Evolutionary conservation across 1,139 yeast genomes (phyloP).

Genomic region (Candida sp.): DNA sequence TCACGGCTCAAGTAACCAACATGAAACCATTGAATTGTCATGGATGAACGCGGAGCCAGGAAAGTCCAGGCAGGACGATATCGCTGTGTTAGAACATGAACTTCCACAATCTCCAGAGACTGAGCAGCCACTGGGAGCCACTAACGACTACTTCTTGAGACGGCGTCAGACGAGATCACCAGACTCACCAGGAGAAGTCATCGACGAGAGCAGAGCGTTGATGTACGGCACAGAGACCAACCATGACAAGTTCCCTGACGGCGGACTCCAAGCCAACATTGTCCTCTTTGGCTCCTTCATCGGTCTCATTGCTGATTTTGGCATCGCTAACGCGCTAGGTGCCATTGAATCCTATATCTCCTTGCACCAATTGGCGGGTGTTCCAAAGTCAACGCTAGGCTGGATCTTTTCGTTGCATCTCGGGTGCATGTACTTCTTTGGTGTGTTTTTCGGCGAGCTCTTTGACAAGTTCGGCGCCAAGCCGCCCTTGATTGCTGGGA

Average conservation of each 20-base stretch:
- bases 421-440: slow-evolving; percentile 60
- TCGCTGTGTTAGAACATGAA: neutral
- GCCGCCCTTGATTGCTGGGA: slow-evolving; percentile 49
- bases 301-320: slow-evolving; percentile 65
- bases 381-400: slow-evolving; percentile 50
- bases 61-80: neutral
- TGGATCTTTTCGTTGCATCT: slow-evolving; percentile 68
- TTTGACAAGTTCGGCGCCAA: slow-evolving; percentile 62
- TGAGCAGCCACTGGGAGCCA: neutral
- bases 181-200: neutral
- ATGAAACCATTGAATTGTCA: neutral
- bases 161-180: neutral
- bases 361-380: slow-evolving; percentile 48
- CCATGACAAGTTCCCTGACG: slow-evolving; percentile 58
- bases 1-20: neutral
- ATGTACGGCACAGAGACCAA: slow-evolving; percentile 29
- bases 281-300: slow-evolving; percentile 67
- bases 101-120: neutral
- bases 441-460: slow-evolving; percentile 63
- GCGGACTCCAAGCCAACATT: slow-evolving; percentile 59
- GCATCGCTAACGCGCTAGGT: slow-evolving; percentile 62
- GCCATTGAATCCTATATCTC: slow-evolving; percentile 63
- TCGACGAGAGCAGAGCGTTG: slow-evolving; percentile 12
- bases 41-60: neutral
- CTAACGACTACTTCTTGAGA: slow-evolving; percentile 1